These are phyloP conservation scores for Biancaea sappan DNA, from an alignment of 306 rosid species.

Conservation along the genomic window DNA sequence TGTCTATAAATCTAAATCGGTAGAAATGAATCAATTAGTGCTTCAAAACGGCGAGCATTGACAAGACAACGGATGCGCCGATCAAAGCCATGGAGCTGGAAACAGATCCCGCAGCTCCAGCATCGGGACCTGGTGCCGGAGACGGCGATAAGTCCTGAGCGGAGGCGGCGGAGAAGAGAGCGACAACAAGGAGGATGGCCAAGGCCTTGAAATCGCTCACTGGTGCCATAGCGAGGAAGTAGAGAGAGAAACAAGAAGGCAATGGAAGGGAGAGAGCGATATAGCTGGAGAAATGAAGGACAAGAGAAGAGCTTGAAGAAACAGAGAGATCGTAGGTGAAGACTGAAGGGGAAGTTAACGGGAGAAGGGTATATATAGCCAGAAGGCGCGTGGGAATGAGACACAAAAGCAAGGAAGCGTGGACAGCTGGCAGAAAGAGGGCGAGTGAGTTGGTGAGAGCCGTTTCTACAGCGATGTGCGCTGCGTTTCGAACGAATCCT, in stretches of 20 bases:
- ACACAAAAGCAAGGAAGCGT: too few species aligned
- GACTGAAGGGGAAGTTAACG: too few species aligned
- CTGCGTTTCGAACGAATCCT: too few species aligned
- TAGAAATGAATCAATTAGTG: not conserved
- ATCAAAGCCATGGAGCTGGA: constrained; percentile 41
- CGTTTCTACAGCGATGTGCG: too few species aligned
- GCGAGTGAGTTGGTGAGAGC: too few species aligned
- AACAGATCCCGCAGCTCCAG: constrained; percentile 39
- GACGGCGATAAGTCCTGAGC: constrained; percentile 47
- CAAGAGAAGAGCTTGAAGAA: not conserved
- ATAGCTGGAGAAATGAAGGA: not conserved
- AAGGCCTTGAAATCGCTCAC: constrained; percentile 16
- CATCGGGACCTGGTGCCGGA: constrained; percentile 27
- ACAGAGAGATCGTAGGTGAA: too few species aligned
- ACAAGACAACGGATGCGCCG: constrained; percentile 37
- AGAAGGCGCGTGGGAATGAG: too few species aligned
- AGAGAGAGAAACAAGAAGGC: not conserved
- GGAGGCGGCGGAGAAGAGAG: constrained; percentile 30
- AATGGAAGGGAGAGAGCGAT: not conserved
- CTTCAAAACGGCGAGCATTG: too few species aligned
- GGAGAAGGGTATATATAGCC: too few species aligned
- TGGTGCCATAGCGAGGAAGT: constrained; percentile 39
- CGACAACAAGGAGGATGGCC: not conserved
- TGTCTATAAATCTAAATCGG: too few species aligned
- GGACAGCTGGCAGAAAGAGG: too few species aligned